Base-by-base conservation (phyloP, 257 asterid genomes). In the Primulina eburnea region DNA sequence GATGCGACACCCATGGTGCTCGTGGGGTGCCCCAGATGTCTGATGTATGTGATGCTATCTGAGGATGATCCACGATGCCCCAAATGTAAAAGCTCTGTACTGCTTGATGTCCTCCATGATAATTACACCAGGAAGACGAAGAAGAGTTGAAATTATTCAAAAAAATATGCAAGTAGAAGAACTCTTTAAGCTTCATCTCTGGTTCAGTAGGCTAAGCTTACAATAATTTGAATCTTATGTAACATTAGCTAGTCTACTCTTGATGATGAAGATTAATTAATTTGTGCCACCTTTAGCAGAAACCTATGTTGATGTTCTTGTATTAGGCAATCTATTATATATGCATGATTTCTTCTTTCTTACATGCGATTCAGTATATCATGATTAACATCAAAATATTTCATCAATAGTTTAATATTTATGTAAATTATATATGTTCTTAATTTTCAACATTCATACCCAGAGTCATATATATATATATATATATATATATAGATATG, bases 41-140 rank as follows among this genome's bases (percentile, higher is more conserved):
- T 84, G 20, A 84, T 84, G 89, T 84, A 84, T 57, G 78, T 84
- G 62, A 84, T 84, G 86, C 72, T 84, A 8, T 77, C 86, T 8
- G 86, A 81, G 75, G 77, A 73, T 53, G 84, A 81, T 57, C 84
- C 86, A 8, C 76, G 76, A 43, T 84, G 89, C 70, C 89, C 89
- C 14, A 84, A 81, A 64, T 84, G 89, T 76, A 84, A 84, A 61
- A 77, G 83, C 73, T 75, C 83, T 59, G 85, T 75, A 17, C 73
- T 84, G 60, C 89, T 84, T 14, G 86, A 79, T 60, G 78, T 77
- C 3, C 14, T 28, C 21, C 57, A 50, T 17, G 57, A 50, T 16
- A 14, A 17, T 16, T 50, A 4, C 57, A 50, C 57, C 20, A 16
- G 57, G 57, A 50, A 50, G 21, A 1, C 20, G 20, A 50, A 50